A percentile compares a stretch with the other conserved stretches of the same genome.
phyloP scores from a whole-genome alignment of 495 filamentous ascomycete genomes.

The Penicillium desertorum region DNA sequence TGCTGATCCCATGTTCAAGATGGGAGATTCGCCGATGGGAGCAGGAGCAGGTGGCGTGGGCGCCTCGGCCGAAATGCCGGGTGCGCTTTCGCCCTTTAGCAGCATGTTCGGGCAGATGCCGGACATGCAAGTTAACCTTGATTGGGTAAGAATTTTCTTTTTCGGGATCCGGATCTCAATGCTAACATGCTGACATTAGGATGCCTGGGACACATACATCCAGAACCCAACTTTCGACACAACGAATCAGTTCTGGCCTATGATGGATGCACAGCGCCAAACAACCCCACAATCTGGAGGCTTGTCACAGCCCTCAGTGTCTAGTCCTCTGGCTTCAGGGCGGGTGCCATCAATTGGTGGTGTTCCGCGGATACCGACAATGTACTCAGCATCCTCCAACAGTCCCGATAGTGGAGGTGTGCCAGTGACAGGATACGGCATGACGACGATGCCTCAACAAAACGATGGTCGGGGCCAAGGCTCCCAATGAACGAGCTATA shows the following conservation, averaged over 20 bases:
- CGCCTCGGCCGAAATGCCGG: conserved; percentile 38
- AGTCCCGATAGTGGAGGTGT: conserved; percentile 19
- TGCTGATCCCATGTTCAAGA: conserved; percentile 34
- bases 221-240: conserved; percentile 51
- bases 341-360: conserved; percentile 15
- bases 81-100: conserved; percentile 51
- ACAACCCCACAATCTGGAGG: conserved; percentile 19
- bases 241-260: conserved; percentile 49
- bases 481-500: background rate
- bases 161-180: background rate
- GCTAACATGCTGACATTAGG: conserved; percentile 35
- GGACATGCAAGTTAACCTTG: conserved; percentile 66
- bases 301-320: conserved; percentile 18
- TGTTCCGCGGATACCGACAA: conserved; percentile 15
- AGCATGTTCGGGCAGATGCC: conserved; percentile 59
- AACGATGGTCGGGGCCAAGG: conserved; percentile 18
- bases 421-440: conserved; percentile 18
- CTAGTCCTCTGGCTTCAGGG: conserved; percentile 17
- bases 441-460: conserved; percentile 17
- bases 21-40: conserved; percentile 33
- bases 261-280: conserved; percentile 38
- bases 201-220: conserved; percentile 58
- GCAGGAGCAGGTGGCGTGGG: conserved; percentile 29
- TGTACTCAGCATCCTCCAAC: conserved; percentile 22
- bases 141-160: conserved; percentile 63